Conservation (phyloP, 2,329 filamentous ascomycete species). For the Colletotrichum spaethianum region DNA sequence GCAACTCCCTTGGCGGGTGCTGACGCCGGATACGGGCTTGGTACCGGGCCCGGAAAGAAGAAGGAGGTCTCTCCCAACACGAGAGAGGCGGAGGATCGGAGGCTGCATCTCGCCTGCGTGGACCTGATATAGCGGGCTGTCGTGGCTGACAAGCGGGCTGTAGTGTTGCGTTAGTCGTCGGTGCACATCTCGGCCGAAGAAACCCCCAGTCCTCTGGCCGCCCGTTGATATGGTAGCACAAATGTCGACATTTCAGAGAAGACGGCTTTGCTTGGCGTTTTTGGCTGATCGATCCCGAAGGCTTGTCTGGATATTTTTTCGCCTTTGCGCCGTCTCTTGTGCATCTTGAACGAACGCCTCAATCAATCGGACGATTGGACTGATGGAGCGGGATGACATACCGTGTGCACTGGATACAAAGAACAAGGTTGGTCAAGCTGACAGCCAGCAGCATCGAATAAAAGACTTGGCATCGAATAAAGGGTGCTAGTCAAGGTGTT, state of each 20-base stretch:
- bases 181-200: slow-evolving; percentile 22
- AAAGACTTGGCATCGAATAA: slow-evolving; percentile 15
- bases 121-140: slow-evolving; percentile 20
- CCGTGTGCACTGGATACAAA: slow-evolving; percentile 16
- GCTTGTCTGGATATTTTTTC: not conserved
- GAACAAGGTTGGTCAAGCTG: slow-evolving; percentile 4
- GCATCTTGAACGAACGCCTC: slow-evolving; percentile 2
- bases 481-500: slow-evolving; percentile 15
- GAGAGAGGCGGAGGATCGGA: slow-evolving; percentile 14
- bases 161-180: slow-evolving; percentile 3
- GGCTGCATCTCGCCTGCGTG: slow-evolving; percentile 17
- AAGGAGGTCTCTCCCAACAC: slow-evolving; percentile 5
- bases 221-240: slow-evolving; percentile 12
- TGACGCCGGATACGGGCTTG: slow-evolving; percentile 26
- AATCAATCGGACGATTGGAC: not conserved
- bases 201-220: not conserved
- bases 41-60: slow-evolving; percentile 2
- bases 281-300: not conserved
- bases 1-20: slow-evolving; percentile 2
- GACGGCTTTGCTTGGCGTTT: not conserved
- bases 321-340: not conserved
- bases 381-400: slow-evolving; percentile 17
- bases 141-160: slow-evolving; percentile 30
- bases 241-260: not conserved
- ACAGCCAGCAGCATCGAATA: slow-evolving; percentile 10